Evolutionary conservation across 495 filamentous ascomycete species (phyloP).

Genomic region (Chaetomium tenue): DNA sequence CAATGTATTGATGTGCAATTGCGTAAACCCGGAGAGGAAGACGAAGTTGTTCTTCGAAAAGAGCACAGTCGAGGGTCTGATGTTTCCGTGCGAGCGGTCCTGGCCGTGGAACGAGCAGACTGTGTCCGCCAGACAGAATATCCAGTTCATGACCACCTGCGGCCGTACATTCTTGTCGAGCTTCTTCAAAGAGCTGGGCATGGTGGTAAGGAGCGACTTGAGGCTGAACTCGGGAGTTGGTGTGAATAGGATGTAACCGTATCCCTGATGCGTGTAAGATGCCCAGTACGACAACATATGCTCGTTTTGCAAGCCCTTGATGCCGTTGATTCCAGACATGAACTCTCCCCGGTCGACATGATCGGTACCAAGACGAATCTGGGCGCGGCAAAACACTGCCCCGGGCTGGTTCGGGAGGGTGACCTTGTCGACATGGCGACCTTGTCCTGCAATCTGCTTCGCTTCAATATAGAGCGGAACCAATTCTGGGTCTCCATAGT

Average conservation of each 20-base stretch:
- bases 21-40: conserved; percentile 69
- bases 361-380: conserved; percentile 60
- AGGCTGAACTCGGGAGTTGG: conserved; percentile 74
- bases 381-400: conserved; percentile 66
- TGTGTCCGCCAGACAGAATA: conserved; percentile 79
- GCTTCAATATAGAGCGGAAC: conserved; percentile 70
- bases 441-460: conserved; percentile 48
- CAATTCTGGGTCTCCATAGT: conserved; percentile 74
- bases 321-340: conserved; percentile 61
- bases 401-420: conserved; percentile 58
- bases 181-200: conserved; percentile 64
- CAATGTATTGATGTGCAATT: conserved; percentile 50
- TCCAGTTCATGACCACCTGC: conserved; percentile 73
- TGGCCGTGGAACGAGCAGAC: conserved; percentile 72
- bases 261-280: conserved; percentile 72
- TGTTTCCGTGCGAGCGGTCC: conserved; percentile 71
- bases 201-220: conserved; percentile 69
- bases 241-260: conserved; percentile 73
- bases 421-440: conserved; percentile 63
- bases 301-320: conserved; percentile 65
- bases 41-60: conserved; percentile 70
- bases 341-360: conserved; percentile 65
- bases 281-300: conserved; percentile 80
- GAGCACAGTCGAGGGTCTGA: conserved; percentile 79
- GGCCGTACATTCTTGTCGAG: conserved; percentile 70